A percentile compares a stretch with the other conserved stretches of the same genome.
These are phyloP conservation scores for Tinospora cordifolia DNA, from an alignment of 164 flowering plant genomes.

Conservation along the genomic window DNA sequence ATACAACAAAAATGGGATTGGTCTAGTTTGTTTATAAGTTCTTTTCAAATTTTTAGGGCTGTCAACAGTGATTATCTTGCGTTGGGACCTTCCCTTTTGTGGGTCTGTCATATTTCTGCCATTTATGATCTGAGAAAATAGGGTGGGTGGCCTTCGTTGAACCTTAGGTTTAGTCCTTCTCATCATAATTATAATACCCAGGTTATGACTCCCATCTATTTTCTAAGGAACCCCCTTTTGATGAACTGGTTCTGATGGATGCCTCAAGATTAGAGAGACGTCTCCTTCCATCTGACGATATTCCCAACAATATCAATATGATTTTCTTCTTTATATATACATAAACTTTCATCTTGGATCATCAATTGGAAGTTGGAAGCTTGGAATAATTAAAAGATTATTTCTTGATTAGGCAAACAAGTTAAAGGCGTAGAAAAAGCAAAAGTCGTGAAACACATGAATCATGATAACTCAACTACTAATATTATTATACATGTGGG, in stretches of 20 bases:
- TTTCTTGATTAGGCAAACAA: slow-evolving; percentile 5
- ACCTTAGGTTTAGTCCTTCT: slow-evolving; percentile 9
- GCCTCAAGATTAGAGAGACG: neutral
- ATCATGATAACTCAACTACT: neutral
- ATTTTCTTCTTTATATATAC: neutral
- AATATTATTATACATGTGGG: too few relatives aligned
- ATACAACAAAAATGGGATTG: neutral
- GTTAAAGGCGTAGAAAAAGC: neutral
- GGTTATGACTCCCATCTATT: neutral
- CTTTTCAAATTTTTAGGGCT: neutral
- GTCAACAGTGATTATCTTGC: neutral
- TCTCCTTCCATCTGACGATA: slow-evolving; percentile 1
- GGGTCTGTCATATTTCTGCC: neutral
- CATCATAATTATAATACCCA: slow-evolving; percentile 1
- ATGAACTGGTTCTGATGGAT: slow-evolving; percentile 6
- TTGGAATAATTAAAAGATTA: slow-evolving; percentile 2
- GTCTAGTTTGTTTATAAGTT: neutral
- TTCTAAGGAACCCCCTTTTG: too few relatives aligned
- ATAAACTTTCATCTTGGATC: neutral
- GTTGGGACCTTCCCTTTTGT: neutral
- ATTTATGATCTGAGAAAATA: neutral
- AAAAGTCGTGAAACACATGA: neutral
- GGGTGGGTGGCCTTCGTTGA: neutral
- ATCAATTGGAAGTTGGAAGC: neutral
- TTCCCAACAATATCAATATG: neutral